Conservation (phyloP, 1,284 basidiomycete species). For the Waitea zeae region DNA sequence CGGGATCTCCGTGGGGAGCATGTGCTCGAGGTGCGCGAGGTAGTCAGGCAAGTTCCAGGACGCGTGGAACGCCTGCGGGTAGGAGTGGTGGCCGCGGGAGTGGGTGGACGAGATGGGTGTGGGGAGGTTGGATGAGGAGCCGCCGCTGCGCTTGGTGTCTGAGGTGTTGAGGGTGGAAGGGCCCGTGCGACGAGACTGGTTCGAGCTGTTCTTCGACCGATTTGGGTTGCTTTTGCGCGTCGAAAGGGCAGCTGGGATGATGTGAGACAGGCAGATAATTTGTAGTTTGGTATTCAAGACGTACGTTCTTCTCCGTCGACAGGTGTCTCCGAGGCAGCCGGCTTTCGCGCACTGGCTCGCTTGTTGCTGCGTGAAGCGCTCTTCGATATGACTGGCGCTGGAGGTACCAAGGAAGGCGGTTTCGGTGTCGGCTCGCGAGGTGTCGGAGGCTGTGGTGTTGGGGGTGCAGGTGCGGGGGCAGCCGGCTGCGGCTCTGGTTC, state of each 20-base stretch:
- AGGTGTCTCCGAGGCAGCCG: too few relatives aligned
- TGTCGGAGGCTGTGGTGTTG: not conserved
- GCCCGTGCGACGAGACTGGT: not conserved
- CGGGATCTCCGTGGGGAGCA: conserved; percentile 65
- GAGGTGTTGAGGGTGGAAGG: not conserved
- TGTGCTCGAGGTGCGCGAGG: conserved; percentile 71
- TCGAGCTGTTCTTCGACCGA: conserved; percentile 19
- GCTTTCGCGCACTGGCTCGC: not conserved
- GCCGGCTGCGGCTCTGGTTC: conserved; percentile 15
- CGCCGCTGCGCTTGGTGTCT: conserved; percentile 10
- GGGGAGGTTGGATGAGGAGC: conserved; percentile 37
- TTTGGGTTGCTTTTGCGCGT: not conserved
- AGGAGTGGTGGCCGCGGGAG: too few relatives aligned
- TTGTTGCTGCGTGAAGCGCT: not conserved
- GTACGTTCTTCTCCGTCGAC: not conserved
- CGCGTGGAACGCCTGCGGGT: conserved; percentile 53
- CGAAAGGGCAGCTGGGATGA: not conserved
- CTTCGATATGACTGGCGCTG: not conserved
- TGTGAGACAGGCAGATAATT: not conserved
- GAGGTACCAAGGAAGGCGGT: too few relatives aligned
- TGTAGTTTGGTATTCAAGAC: too few relatives aligned
- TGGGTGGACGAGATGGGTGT: not conserved
- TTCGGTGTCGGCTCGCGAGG: not conserved
- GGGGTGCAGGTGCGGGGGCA: conserved; percentile 6
- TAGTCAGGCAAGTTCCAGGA: conserved; percentile 93